Evolutionary conservation across 192 early-diverging fungal species (phyloP).

Genomic region (Coemansia sp.): DNA sequence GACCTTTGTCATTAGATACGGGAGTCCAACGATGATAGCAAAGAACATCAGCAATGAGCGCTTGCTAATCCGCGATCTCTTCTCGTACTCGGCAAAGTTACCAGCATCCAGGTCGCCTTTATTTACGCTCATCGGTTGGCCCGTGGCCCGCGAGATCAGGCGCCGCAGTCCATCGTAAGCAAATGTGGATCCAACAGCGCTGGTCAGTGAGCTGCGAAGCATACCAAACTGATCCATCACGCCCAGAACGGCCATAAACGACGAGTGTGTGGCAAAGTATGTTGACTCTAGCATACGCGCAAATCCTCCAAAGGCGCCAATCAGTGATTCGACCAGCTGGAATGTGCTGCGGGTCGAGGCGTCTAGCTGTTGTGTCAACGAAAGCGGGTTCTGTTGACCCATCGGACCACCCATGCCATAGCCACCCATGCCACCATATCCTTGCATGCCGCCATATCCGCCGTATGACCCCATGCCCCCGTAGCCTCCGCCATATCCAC

Average conservation of each 20-base stretch:
- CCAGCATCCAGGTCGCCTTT: slow-evolving; percentile 70
- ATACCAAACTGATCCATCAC: slow-evolving; percentile 99
- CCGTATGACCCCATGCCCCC: slow-evolving; percentile 60
- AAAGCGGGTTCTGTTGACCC: slow-evolving; percentile 58
- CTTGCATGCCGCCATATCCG: slow-evolving; percentile 53
- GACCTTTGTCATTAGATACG: slow-evolving; percentile 89
- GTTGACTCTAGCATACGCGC: slow-evolving; percentile 98
- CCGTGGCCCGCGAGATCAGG: slow-evolving; percentile 67
- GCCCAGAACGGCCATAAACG: slow-evolving; percentile 94
- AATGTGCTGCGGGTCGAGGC: slow-evolving; percentile 92
- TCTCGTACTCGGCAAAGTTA: slow-evolving; percentile 78
- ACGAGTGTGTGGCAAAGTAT: slow-evolving; percentile 93
- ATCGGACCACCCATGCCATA: slow-evolving; percentile 67
- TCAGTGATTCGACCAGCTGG: slow-evolving; percentile 88
- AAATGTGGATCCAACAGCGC: slow-evolving; percentile 80
- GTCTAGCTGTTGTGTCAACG: slow-evolving; percentile 83
- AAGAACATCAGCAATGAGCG: slow-evolving; percentile 84
- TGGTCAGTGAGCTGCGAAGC: slow-evolving; percentile 81
- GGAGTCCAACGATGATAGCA: slow-evolving; percentile 83
- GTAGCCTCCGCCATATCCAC: slow-evolving; percentile 45
- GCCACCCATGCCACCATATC: slow-evolving; percentile 57
- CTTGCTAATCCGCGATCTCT: slow-evolving; percentile 63
- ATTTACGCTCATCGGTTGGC: slow-evolving; percentile 70
- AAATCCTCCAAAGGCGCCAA: slow-evolving; percentile 97
- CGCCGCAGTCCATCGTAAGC: slow-evolving; percentile 71